Percentiles rank a stretch among this genome's conserved stretches.
Evolutionary conservation across 768 basidiomycete genomes (phyloP).

Genomic region (Kwoniella shandongensis): DNA sequence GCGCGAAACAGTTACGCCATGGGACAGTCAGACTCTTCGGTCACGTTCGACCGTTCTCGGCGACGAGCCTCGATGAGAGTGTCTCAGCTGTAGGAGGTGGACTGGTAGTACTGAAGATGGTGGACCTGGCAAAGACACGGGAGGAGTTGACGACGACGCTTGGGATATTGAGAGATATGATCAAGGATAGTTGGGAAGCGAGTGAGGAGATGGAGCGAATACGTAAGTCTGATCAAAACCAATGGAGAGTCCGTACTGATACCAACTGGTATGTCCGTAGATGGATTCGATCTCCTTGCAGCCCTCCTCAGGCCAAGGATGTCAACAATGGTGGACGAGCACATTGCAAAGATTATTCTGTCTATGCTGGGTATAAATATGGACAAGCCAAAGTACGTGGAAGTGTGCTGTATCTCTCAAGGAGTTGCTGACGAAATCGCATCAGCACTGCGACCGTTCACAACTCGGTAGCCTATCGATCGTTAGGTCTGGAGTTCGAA

Average conservation of each 20-base stretch:
- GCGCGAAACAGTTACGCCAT: slow-evolving; percentile 32
- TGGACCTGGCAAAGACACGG: slow-evolving; percentile 74
- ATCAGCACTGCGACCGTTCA: slow-evolving; percentile 74
- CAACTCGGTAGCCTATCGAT: slow-evolving; percentile 76
- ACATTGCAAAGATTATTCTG: slow-evolving; percentile 77
- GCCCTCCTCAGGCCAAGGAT: slow-evolving; percentile 69
- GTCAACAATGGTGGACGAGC: slow-evolving; percentile 71
- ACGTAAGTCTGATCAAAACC: slow-evolving; percentile 59
- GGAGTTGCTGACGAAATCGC: background rate
- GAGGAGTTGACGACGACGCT: slow-evolving; percentile 75
- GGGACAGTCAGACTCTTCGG: slow-evolving; percentile 32
- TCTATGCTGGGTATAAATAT: slow-evolving; percentile 84
- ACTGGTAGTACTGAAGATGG: slow-evolving; percentile 67
- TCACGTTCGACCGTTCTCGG: slow-evolving; percentile 24
- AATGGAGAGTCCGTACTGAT: background rate
- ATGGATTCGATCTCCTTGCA: slow-evolving; percentile 82
- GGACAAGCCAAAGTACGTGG: slow-evolving; percentile 70
- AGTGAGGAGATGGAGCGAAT: slow-evolving; percentile 91
- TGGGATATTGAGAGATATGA: slow-evolving; percentile 69
- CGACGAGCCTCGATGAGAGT: slow-evolving; percentile 63
- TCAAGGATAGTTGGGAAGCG: slow-evolving; percentile 85
- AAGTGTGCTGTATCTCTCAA: background rate
- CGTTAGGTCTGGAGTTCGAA: slow-evolving; percentile 83
- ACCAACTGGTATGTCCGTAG: slow-evolving; percentile 55
- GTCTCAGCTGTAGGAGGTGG: slow-evolving; percentile 83